These are phyloP conservation scores for Hypoxylon perforatum DNA, from an alignment of 495 filamentous ascomycete genomes.

Conservation along the genomic window DNA sequence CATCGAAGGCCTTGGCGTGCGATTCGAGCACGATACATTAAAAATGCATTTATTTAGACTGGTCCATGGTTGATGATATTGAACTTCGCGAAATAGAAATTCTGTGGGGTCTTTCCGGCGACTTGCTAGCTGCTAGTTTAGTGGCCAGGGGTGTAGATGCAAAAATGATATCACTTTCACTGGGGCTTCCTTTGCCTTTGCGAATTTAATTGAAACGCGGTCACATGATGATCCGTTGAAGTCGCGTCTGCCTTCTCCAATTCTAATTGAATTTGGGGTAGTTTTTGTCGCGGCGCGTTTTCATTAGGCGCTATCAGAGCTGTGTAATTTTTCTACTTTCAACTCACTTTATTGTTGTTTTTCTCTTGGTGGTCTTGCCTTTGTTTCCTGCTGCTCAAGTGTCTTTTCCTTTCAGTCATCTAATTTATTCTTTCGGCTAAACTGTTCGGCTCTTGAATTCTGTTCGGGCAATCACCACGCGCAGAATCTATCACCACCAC, in stretches of 20 bases:
- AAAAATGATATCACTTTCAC: constrained; percentile 32
- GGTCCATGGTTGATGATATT: constrained; percentile 26
- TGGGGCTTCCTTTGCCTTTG: background rate
- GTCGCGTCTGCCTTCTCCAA: constrained; percentile 39
- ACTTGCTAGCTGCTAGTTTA: too few species aligned
- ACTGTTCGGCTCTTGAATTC: background rate
- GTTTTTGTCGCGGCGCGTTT: constrained; percentile 23
- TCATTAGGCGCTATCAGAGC: background rate
- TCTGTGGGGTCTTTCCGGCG: constrained; percentile 3
- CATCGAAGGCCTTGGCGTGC: constrained; percentile 36
- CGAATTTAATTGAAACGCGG: constrained; percentile 33
- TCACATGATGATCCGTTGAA: constrained; percentile 39
- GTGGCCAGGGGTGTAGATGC: too few species aligned
- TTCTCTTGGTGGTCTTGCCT: background rate
- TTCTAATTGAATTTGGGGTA: constrained; percentile 20
- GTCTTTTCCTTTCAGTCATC: background rate
- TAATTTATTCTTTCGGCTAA: background rate
- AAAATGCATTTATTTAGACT: constrained; percentile 21
- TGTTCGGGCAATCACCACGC: background rate
- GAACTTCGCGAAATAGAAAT: constrained; percentile 3
- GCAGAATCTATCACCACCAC: background rate
- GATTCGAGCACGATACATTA: constrained; percentile 44
- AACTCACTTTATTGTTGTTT: background rate
- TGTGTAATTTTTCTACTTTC: constrained; percentile 1
- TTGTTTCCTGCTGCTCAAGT: background rate